Percentiles rank a stretch among this genome's conserved stretches.
Conservation (phyloP, 176 grass and related monocot species). For the Oryza nivara region DNA sequence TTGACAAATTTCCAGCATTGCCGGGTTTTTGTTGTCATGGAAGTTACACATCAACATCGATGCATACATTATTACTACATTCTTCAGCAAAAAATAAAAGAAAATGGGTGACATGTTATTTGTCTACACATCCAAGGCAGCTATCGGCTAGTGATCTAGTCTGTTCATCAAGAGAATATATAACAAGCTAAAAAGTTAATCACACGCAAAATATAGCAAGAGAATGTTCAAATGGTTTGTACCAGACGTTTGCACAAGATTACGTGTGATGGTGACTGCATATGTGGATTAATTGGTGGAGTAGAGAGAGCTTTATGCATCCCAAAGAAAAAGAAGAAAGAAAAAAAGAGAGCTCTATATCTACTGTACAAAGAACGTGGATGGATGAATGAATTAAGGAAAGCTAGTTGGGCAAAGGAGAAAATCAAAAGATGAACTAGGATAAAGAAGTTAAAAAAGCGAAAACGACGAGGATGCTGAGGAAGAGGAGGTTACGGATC, state of each 20-base stretch:
- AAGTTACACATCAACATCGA: not conserved
- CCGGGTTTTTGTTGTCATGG: not conserved
- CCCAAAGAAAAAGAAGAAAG: not conserved
- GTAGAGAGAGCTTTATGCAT: not conserved
- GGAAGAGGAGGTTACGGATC: not conserved
- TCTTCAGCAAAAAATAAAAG: not conserved
- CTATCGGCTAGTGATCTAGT: not conserved
- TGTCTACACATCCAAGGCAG: not conserved
- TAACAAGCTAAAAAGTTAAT: not conserved
- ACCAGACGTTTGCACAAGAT: not conserved
- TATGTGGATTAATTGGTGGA: not conserved
- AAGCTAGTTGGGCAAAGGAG: slow-evolving; percentile 1
- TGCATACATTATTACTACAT: not conserved
- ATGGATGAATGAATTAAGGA: not conserved
- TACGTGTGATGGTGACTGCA: not conserved
- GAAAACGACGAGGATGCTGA: not conserved
- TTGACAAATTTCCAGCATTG: not conserved
- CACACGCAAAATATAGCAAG: not conserved
- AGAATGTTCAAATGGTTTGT: not conserved
- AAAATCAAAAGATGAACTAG: not conserved
- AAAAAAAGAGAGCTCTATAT: not conserved
- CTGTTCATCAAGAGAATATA: not conserved
- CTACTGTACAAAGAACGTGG: not conserved
- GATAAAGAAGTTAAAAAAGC: not conserved
- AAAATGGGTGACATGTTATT: not conserved